phyloP scores from a whole-genome alignment of 2,329 filamentous ascomycete genomes.

The Hypomyces rosellus region DNA sequence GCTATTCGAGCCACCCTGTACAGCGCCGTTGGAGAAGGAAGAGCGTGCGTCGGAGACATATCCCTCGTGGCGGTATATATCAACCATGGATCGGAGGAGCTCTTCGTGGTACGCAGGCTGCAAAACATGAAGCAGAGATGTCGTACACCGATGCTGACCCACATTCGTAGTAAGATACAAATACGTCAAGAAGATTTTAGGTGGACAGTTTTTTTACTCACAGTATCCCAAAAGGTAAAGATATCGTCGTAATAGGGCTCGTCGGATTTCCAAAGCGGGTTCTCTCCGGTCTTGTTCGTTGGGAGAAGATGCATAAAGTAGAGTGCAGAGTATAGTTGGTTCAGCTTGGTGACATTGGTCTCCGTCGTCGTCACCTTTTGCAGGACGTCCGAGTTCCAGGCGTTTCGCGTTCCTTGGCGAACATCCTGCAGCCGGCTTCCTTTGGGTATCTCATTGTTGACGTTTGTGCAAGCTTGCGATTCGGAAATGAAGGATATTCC shows the following conservation, averaged over 20 bases:
- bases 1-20: conserved; percentile 63
- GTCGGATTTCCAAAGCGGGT: conserved; percentile 55
- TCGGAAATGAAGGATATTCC: conserved; percentile 64
- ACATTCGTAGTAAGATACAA: neutral
- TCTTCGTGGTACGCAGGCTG: conserved; percentile 58
- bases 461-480: conserved; percentile 51
- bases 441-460: conserved; percentile 49
- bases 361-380: conserved; percentile 57
- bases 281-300: conserved; percentile 65
- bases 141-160: conserved; percentile 54
- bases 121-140: conserved; percentile 57
- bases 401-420: conserved; percentile 38
- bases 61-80: conserved; percentile 59
- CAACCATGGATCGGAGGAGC: conserved; percentile 60
- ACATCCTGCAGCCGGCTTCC: conserved; percentile 38
- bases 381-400: conserved; percentile 58
- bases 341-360: conserved; percentile 46
- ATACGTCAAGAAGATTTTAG: too few relatives aligned
- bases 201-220: conserved; percentile 6
- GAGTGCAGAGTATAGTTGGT: conserved; percentile 59
- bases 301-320: conserved; percentile 66
- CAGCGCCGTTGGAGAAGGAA: conserved; percentile 62
- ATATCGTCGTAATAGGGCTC: conserved; percentile 69
- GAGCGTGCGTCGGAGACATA: conserved; percentile 61
- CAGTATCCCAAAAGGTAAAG: conserved; percentile 60